A percentile compares a stretch with the other conserved stretches of the same genome.
Conservation (phyloP, 176 grass and related monocot genomes). For the Cenchrus americanus region DNA sequence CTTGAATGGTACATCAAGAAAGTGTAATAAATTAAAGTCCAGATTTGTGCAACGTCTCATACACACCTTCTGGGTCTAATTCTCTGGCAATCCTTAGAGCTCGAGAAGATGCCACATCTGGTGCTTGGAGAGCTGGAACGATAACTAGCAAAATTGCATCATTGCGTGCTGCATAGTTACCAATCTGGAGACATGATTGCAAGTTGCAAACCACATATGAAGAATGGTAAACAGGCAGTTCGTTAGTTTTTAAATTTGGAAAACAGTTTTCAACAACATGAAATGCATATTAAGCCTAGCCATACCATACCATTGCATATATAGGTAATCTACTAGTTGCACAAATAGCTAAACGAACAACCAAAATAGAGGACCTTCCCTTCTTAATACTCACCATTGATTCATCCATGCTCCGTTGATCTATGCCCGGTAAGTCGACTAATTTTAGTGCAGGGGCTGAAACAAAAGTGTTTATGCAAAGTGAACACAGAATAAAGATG, state of each 20-base stretch:
- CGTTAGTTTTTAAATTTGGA: slow-evolving; percentile 7
- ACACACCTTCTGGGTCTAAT: slow-evolving; percentile 76
- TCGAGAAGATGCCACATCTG: slow-evolving; percentile 77
- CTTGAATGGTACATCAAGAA: background rate
- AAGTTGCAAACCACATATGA: slow-evolving; percentile 20
- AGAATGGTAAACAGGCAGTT: slow-evolving; percentile 14
- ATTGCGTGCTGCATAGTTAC: slow-evolving; percentile 65
- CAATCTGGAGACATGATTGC: slow-evolving; percentile 51
- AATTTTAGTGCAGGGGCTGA: slow-evolving; percentile 79
- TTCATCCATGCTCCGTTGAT: slow-evolving; percentile 79
- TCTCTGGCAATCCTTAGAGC: slow-evolving; percentile 77
- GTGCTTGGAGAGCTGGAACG: slow-evolving; percentile 77
- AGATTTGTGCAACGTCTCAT: background rate
- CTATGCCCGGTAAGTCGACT: slow-evolving; percentile 81
- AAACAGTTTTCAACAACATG: background rate
- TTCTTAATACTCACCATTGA: slow-evolving; percentile 51
- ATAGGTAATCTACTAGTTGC: background rate
- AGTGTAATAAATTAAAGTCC: background rate
- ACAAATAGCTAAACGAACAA: slow-evolving; percentile 1
- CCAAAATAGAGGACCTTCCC: background rate
- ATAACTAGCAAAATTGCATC: slow-evolving; percentile 81
- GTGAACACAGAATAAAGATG: slow-evolving; percentile 1
- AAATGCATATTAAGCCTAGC: slow-evolving; percentile 4
- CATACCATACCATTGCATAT: background rate
- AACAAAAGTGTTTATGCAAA: slow-evolving; percentile 41